phyloP scores from a whole-genome alignment of 345 rosid species.

The Turritis glabra region DNA sequence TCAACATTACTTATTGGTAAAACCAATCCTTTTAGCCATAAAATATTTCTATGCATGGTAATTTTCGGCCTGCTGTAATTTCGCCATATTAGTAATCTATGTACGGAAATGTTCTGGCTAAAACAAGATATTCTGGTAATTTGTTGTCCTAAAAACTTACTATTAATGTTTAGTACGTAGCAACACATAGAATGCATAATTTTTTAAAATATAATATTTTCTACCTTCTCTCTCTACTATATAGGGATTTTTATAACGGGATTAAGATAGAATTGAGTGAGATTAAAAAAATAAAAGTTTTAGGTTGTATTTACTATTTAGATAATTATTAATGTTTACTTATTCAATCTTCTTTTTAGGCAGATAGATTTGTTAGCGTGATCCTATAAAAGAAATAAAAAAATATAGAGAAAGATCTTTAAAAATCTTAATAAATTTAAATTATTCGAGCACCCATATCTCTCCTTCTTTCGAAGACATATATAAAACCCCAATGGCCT shows the following conservation, averaged over 20 bases:
- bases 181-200: too few relatives aligned
- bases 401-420: background rate
- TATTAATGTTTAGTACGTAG: too few relatives aligned
- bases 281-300: background rate
- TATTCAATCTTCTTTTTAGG: conserved; percentile 7
- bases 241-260: background rate
- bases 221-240: too few relatives aligned
- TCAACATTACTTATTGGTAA: too few relatives aligned
- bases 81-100: too few relatives aligned
- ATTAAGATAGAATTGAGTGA: background rate
- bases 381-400: background rate
- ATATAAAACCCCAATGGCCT: conserved; percentile 1
- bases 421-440: background rate
- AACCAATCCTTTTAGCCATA: too few relatives aligned
- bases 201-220: too few relatives aligned
- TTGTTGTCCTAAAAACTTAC: too few relatives aligned
- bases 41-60: too few relatives aligned
- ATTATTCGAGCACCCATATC: background rate
- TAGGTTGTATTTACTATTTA: background rate
- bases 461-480: background rate
- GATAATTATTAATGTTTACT: conserved; percentile 10
- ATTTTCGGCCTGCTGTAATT: too few relatives aligned
- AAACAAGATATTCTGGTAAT: too few relatives aligned
- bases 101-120: too few relatives aligned
- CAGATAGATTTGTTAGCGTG: conserved; percentile 1